A percentile compares a stretch with the other conserved stretches of the same genome.
Evolutionary conservation across 176 grass and related monocot species (phyloP).

Genomic region (Juncus effusus): DNA sequence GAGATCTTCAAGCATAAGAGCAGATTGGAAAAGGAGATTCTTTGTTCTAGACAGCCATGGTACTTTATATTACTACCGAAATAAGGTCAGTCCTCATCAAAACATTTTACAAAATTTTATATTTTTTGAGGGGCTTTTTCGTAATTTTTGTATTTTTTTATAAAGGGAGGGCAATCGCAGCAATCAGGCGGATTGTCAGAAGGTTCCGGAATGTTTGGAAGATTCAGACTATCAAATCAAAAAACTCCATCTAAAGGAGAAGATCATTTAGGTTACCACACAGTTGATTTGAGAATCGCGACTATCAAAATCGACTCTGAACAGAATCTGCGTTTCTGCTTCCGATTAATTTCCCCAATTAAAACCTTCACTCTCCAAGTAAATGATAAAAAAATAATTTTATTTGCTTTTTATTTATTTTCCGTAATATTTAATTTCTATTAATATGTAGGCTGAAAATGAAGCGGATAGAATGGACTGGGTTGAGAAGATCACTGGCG

Average conservation of each 20-base stretch:
- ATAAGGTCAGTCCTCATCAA: conserved; percentile 29
- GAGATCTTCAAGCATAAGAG: conserved; percentile 92
- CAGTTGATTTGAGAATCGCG: conserved; percentile 91
- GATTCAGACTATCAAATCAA: conserved; percentile 47
- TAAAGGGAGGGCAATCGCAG: conserved; percentile 27
- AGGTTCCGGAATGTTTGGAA: conserved; percentile 44
- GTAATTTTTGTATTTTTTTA: conserved; percentile 11
- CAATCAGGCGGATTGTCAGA: conserved; percentile 22
- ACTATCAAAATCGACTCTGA: conserved; percentile 94
- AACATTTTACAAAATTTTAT: conserved; percentile 23
- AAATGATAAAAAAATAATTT: conserved; percentile 20
- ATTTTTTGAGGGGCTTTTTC: background rate
- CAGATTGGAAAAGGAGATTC: conserved; percentile 98
- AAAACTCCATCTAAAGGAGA: conserved; percentile 40
- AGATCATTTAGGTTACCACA: conserved; percentile 73
- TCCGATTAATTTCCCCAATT: conserved; percentile 92
- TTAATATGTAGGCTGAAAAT: conserved; percentile 42
- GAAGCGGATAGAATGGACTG: conserved; percentile 92
- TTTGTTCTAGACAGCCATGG: conserved; percentile 99
- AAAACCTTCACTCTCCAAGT: conserved; percentile 97
- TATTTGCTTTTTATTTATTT: conserved; percentile 7
- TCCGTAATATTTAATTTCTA: too few species aligned
- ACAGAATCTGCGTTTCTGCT: conserved; percentile 92
- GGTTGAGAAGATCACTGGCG: conserved; percentile 99
- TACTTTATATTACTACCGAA: conserved; percentile 98